Base-by-base conservation (phyloP, 345 rosid species). In the Salix brachista region DNA sequence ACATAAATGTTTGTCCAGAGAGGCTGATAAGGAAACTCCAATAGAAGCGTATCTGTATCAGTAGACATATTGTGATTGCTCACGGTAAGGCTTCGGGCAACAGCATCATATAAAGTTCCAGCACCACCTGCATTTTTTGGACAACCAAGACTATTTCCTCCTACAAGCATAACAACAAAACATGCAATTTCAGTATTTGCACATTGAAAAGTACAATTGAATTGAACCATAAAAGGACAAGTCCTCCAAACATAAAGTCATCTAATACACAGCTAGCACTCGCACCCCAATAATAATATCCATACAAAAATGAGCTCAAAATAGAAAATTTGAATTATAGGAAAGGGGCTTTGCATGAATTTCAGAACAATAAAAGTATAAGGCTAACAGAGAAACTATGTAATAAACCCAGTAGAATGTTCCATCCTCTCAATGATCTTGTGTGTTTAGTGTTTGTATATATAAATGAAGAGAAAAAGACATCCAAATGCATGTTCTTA, bases 21-120 rank as follows among this genome's bases (percentile, higher is more conserved):
- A 71, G 97, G 97, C 85, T 90, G 98, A 86, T 90, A 85, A 73
- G 99, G 98, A 79, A 96, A 96, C 82, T 96, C 98, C 80, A 96
- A 80, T 71, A 96, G 94, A 80, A 96, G 96, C 6, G 99, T 92
- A 56, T 96, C 97, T 48, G 98, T 91, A 82, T 91, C 86, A 67
- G 98, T 90, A 58, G 98, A 85, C 90, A 85, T 79, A 82, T 96
- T 96, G 88, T 90, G 81, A 83, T 96, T 94, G 90, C 87, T 90
- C 72, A 96, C 88, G 44, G 89, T 87, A 84, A 96, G 98, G 84
- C 95, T 89, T 80, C 92, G 89, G 18, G 97, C 97, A 80, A 94
- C 97, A 82, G 98, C 95, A 87, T 96, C 99, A 81, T 94, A 96
- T 74, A 96, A 82, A 46, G 99, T 94, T 71, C 99, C 99, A 75